These are phyloP conservation scores for Pseudogymnoascus sp. DNA, from an alignment of 2,329 filamentous ascomycete genomes.

Conservation along the genomic window DNA sequence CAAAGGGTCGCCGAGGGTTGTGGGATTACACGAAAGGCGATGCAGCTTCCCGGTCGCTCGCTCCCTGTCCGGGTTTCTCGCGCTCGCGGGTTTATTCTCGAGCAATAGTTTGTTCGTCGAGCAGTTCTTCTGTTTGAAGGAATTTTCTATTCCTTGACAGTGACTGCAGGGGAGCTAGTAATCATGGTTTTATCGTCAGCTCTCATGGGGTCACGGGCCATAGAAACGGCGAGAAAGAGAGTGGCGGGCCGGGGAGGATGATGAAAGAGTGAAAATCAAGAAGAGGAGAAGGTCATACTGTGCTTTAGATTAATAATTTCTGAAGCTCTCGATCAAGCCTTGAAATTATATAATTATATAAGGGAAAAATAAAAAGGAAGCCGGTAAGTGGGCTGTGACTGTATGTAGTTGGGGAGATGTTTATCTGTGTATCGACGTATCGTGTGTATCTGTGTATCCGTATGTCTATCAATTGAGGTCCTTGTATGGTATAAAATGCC, in stretches of 20 bases:
- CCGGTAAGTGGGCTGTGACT: neutral
- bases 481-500: neutral
- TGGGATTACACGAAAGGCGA: neutral
- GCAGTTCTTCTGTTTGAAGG: neutral
- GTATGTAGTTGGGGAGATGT: neutral
- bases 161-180: neutral
- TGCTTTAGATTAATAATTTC: neutral
- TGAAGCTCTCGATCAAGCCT: neutral
- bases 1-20: neutral
- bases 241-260: neutral
- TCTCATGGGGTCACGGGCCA: neutral
- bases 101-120: neutral
- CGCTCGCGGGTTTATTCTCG: neutral
- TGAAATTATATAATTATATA: neutral
- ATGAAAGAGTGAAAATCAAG: neutral
- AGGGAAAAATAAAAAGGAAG: neutral
- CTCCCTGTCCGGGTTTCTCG: neutral
- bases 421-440: neutral
- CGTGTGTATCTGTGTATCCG: neutral
- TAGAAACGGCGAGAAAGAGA: neutral
- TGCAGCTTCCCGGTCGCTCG: neutral
- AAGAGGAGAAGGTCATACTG: neutral
- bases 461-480: neutral
- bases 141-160: conserved; percentile 3
- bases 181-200: neutral